A percentile compares a stretch with the other conserved stretches of the same genome.
phyloP scores from a whole-genome alignment of 805 yeast genomes.

The Ogataea sp. region DNA sequence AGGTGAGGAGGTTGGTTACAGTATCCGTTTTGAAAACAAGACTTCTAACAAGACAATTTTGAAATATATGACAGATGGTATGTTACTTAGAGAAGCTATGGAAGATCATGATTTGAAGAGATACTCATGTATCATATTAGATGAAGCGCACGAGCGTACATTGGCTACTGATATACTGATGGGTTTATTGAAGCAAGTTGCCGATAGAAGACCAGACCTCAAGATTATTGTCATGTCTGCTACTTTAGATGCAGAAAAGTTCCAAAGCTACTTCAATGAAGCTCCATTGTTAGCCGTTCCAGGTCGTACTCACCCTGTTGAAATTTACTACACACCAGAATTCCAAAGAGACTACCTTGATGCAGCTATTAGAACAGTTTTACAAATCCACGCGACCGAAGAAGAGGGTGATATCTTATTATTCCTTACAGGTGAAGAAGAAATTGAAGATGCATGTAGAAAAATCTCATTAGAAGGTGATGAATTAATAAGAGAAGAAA shows the following conservation, averaged over 20 bases:
- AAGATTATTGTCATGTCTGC: constrained; percentile 96
- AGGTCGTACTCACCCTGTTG: constrained; percentile 97
- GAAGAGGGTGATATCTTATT: constrained; percentile 84
- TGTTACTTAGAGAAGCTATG: constrained; percentile 96
- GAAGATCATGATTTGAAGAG: constrained; percentile 76
- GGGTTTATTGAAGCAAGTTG: constrained; percentile 86
- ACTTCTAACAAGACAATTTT: constrained; percentile 73
- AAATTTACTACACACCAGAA: constrained; percentile 93
- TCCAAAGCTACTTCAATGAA: constrained; percentile 78
- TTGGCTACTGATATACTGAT: constrained; percentile 92
- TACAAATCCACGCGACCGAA: constrained; percentile 96
- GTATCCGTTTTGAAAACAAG: constrained; percentile 88
- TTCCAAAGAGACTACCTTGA: constrained; percentile 92
- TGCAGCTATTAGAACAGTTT: constrained; percentile 89
- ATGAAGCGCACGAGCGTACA: constrained; percentile 98
- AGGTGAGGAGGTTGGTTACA: constrained; percentile 94
- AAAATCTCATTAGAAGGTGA: constrained; percentile 85
- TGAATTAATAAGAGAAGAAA: constrained; percentile 79
- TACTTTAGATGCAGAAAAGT: constrained; percentile 93
- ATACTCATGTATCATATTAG: constrained; percentile 86
- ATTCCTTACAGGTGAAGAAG: constrained; percentile 94
- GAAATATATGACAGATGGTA: constrained; percentile 98
- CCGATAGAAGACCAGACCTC: constrained; percentile 73
- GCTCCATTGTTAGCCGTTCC: constrained; percentile 96
- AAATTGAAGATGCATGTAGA: constrained; percentile 93